Evolutionary conservation across 495 filamentous ascomycete species (phyloP).

Genomic region (Penicillium crystallinum): DNA sequence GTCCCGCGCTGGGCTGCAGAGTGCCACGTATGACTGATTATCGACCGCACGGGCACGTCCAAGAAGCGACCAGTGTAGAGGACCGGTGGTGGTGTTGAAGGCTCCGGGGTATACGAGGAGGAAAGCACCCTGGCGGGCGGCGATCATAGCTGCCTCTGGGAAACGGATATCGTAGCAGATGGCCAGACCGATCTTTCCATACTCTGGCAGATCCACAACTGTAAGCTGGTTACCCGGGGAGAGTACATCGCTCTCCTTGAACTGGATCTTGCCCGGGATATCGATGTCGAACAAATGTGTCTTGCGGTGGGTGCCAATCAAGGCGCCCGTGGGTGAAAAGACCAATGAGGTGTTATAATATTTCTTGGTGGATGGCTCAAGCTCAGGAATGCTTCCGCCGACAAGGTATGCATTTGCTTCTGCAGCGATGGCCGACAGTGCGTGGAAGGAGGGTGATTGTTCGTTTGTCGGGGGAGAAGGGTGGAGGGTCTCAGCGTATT

Average conservation of each 20-base stretch:
- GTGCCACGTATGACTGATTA: conserved; percentile 89
- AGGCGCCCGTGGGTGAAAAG: conserved; percentile 67
- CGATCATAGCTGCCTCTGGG: conserved; percentile 88
- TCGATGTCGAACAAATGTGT: conserved; percentile 98
- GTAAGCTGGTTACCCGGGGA: conserved; percentile 77
- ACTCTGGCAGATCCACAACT: conserved; percentile 75
- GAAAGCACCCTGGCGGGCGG: conserved; percentile 77
- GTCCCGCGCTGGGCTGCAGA: conserved; percentile 89
- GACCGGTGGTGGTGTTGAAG: conserved; percentile 90
- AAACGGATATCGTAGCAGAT: conserved; percentile 99
- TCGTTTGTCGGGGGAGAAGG: conserved; percentile 67
- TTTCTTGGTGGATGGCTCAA: conserved; percentile 55
- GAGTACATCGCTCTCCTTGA: conserved; percentile 85
- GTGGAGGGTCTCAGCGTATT: conserved; percentile 83
- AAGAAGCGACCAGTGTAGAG: conserved; percentile 82
- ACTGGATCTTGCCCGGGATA: conserved; percentile 90
- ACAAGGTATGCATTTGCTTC: conserved; percentile 75
- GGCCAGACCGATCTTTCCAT: conserved; percentile 76
- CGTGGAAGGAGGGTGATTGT: conserved; percentile 77
- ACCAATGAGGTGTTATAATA: conserved; percentile 90
- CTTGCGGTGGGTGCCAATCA: conserved; percentile 88
- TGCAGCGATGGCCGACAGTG: conserved; percentile 69
- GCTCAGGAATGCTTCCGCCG: conserved; percentile 90
- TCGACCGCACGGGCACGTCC: conserved; percentile 83
- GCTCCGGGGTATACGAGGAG: conserved; percentile 87